Base-by-base conservation (phyloP, 2,329 filamentous ascomycete species). In the Exserohilum rostratum region DNA sequence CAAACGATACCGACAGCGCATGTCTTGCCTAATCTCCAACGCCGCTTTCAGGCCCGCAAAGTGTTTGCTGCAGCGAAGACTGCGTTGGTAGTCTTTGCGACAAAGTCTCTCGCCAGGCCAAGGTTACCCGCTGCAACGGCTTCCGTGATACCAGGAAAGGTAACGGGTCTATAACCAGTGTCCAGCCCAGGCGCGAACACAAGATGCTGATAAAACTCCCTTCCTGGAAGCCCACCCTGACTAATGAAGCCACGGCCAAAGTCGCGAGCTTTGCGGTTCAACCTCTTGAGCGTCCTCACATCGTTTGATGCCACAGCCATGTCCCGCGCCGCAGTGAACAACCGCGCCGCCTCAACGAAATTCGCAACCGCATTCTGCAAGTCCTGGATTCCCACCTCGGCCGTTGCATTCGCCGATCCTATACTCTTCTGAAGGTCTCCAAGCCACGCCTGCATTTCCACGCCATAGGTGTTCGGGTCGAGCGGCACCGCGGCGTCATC, bases 121-220 rank as follows among this genome's bases (percentile, higher is more conserved):
- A 59, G 48, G 40, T 74, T 65, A 2, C 55, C 47, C 27, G 52
- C 57, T 45, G 64, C 64, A n/a, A 74, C 62, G 9, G 64, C 65
- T 57, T 74, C 72, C 2, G 69, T 73, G 27, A 75, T 65, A 13
- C 66, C 71, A 7, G 70, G 69, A 47, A 67, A 73, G 3, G 70
- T 73, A 13, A 72, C 70, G 1, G 72, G 65, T 22, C 66, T 70
- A 61, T 74, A 74, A 0, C 70, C 71, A 1, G 70, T 73, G 49
- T 74, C 72, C n/a, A 79, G 50, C 0, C 79, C 78, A 5, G 79
- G 79, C 5, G 78, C 78, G 56, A 78, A 79, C 17, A 80, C 70
- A 13, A 79, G 68, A 60, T 81, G 73, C 53, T 77, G 75, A 62
- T 76, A 81, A 52, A 77, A 80, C 53, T 77, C 72, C 17, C 78